A percentile compares a stretch with the other conserved stretches of the same genome.
Evolutionary conservation across 1,284 basidiomycete genomes (phyloP).

Genomic region (Phenoliferia sp.): DNA sequence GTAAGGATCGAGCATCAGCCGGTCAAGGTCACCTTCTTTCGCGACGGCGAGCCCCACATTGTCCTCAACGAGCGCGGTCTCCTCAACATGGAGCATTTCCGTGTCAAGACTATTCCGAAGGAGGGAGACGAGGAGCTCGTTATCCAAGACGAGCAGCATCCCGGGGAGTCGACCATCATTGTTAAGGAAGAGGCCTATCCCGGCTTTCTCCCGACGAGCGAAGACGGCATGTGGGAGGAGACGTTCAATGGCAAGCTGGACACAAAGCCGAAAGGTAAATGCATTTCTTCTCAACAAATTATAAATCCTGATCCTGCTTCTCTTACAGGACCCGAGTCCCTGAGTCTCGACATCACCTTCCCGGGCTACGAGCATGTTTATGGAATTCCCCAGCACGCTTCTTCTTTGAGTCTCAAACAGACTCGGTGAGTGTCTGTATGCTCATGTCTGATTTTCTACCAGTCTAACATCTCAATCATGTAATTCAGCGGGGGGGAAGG

Average conservation of each 20-base stretch:
- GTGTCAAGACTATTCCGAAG: conserved; percentile 53
- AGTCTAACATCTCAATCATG: background rate
- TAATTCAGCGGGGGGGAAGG: conserved; percentile 46
- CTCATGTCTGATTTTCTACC: background rate
- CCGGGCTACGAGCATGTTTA: conserved; percentile 84
- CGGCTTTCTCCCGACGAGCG: conserved; percentile 49
- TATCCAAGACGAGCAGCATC: conserved; percentile 34
- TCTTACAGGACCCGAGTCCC: conserved; percentile 76
- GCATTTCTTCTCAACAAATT: background rate
- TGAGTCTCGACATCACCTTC: conserved; percentile 89
- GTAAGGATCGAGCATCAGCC: conserved; percentile 67
- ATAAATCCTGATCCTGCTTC: too few relatives aligned
- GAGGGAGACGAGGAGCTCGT: conserved; percentile 36
- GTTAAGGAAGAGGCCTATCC: conserved; percentile 51
- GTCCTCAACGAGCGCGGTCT: conserved; percentile 85
- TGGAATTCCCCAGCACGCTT: conserved; percentile 95
- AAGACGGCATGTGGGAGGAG: conserved; percentile 87
- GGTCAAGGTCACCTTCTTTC: conserved; percentile 63
- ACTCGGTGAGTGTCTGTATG: conserved; percentile 56
- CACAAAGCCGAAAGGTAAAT: conserved; percentile 84
- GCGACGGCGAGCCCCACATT: conserved; percentile 69
- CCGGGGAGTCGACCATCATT: conserved; percentile 42
- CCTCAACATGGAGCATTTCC: conserved; percentile 97
- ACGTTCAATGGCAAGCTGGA: conserved; percentile 80
- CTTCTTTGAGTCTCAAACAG: conserved; percentile 77